A percentile compares a stretch with the other conserved stretches of the same genome.
Conservation (phyloP, 495 filamentous ascomycete species). For the Evansstolkia leycettana region DNA sequence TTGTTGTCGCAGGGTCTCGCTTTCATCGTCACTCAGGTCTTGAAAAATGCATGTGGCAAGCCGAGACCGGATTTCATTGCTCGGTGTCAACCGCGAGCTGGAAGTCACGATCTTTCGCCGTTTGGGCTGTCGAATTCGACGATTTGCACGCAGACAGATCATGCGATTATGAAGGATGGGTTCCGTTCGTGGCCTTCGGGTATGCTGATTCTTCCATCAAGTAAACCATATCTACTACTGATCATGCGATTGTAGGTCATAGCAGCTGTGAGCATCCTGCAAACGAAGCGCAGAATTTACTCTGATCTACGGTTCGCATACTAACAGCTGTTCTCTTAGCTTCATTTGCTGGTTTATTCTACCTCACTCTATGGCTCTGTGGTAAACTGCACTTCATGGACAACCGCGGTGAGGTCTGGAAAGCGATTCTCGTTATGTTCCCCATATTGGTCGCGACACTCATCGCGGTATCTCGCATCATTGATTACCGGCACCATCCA, state of each 20-base stretch:
- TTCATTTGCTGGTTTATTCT: conserved; percentile 70
- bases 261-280: conserved; percentile 36
- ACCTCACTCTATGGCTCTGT: conserved; percentile 51
- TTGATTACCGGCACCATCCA: conserved; percentile 79
- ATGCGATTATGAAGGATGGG: conserved; percentile 60
- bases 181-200: conserved; percentile 79
- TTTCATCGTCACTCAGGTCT: conserved; percentile 67
- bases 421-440: conserved; percentile 54
- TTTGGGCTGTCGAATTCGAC: conserved; percentile 48
- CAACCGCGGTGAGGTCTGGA: conserved; percentile 65
- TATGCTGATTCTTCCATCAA: conserved; percentile 5
- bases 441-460: conserved; percentile 42
- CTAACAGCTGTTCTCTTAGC: conserved; percentile 13
- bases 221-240: conserved; percentile 21
- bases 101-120: conserved; percentile 21
- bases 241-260: conserved; percentile 23
- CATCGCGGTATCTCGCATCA: conserved; percentile 43
- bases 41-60: conserved; percentile 83
- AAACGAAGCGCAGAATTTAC: neutral
- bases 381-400: conserved; percentile 46
- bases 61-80: conserved; percentile 71
- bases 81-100: conserved; percentile 44
- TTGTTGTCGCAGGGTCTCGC: conserved; percentile 50
- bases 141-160: conserved; percentile 56
- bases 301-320: conserved; percentile 1